Evolutionary conservation across 2,329 filamentous ascomycete species (phyloP), one percentile per base, ranked within the genome.

Genomic region (Capronia americana): DNA sequence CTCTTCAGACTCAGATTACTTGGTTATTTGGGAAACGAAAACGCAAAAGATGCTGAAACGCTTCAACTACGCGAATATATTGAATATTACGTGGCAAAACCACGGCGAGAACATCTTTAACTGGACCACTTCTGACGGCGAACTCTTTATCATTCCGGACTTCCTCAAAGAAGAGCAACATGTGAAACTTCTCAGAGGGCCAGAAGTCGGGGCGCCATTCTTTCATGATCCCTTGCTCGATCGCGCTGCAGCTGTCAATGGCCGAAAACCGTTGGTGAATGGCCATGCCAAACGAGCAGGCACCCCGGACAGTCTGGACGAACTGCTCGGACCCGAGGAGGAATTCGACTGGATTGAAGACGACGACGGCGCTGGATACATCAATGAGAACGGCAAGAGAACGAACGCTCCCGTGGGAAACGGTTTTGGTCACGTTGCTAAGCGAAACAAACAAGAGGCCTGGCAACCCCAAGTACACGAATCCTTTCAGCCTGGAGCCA

Each of bases 351-450:
- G 98, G 76, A 92, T 99, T 1, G 88, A 93, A 4, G 95, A 99
- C 73, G 95, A 99, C 70, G 95, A 99, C 75, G 93, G 93, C 11
- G 94, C 93, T 38, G 95, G 94, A 50, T 98, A 98, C 78, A 81
- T 88, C 20, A 91, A 89, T 69, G 79, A 78, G 72, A 87, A 83
- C 66, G 87, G 88, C 4, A 92, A 92, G 75, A 84, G 89, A 56
- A 80, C 83, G 23, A 85, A 83, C 69, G 81, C 76, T 34, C 80
- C 85, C 73, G 72, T 84, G 2, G 81, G 80, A 58, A 78, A 79
- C 4, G 70, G 34, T 23, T 79, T 81, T 65, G 81, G 79, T 26
- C 76, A 79, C 58, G 75, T 78, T 23, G 75, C 77, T 23, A 90
- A 90, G 74, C 82, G 86, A 63, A 78, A 81, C 50, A 77, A 81